A percentile compares a stretch with the other conserved stretches of the same genome.
phyloP scores from a whole-genome alignment of 805 yeast species.

The Saccharomyces paradoxus region DNA sequence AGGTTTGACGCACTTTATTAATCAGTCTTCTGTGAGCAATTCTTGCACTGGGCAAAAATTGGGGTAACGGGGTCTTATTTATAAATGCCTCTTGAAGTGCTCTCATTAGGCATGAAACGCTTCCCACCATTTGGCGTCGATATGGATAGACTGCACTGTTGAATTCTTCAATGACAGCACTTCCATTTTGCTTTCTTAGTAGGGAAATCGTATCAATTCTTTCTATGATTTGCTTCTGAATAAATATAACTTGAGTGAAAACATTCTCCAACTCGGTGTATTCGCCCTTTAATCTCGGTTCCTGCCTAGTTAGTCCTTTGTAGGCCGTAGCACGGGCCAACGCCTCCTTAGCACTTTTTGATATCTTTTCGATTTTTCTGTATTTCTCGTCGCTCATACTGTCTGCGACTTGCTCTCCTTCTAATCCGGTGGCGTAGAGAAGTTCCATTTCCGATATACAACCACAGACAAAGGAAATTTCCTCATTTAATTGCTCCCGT shows the following conservation, averaged over 20 bases:
- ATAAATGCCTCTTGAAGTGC: conserved; percentile 38
- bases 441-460: conserved; percentile 34
- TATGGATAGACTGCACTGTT: conserved; percentile 35
- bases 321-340: conserved; percentile 36
- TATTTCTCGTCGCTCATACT: conserved; percentile 28
- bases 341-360: conserved; percentile 34
- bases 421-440: conserved; percentile 35
- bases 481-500: conserved; percentile 36
- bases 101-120: conserved; percentile 33
- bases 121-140: conserved; percentile 38
- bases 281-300: conserved; percentile 42
- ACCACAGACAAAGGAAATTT: conserved; percentile 35
- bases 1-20: conserved; percentile 34
- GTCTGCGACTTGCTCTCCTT: conserved; percentile 28
- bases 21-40: conserved; percentile 41
- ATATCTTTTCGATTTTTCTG: conserved; percentile 27
- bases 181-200: conserved; percentile 37
- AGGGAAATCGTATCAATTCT: conserved; percentile 40
- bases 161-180: conserved; percentile 39
- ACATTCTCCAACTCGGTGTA: conserved; percentile 34
- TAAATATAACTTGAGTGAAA: conserved; percentile 38
- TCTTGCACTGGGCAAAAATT: conserved; percentile 42
- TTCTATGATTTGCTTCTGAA: conserved; percentile 40
- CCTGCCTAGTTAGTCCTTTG: conserved; percentile 36
- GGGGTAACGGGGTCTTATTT: conserved; percentile 42